phyloP scores from a whole-genome alignment of 1,284 basidiomycete genomes.

The Ceratobasidium sp. region DNA sequence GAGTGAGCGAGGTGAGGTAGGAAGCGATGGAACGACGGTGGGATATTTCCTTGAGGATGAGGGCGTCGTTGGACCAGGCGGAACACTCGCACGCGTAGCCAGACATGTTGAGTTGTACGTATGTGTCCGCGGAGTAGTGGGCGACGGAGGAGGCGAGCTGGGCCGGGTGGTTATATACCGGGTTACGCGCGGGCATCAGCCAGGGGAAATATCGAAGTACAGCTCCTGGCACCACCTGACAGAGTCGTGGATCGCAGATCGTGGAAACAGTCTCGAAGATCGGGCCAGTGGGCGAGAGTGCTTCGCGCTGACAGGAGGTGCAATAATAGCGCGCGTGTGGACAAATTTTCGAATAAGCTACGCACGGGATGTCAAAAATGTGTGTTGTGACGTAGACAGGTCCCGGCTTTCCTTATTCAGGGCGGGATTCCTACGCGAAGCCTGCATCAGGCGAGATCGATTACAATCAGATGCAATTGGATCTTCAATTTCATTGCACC shows the following conservation, averaged over 20 bases:
- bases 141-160: not conserved
- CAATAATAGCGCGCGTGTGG: no score
- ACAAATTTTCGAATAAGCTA: not conserved
- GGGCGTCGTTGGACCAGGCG: slow-evolving; percentile 5
- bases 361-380: not conserved
- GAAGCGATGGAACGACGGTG: slow-evolving; percentile 20
- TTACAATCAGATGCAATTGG: no score
- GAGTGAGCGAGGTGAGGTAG: slow-evolving; percentile 22
- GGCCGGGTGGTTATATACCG: not conserved
- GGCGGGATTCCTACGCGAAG: not conserved
- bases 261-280: not conserved
- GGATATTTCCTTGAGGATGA: slow-evolving; percentile 17
- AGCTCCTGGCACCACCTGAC: no score
- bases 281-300: not conserved
- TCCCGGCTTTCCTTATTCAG: not conserved
- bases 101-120: not conserved
- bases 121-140: not conserved
- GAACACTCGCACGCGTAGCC: not conserved
- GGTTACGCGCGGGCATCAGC: no score
- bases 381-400: no score
- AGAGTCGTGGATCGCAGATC: not conserved
- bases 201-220: no score
- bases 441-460: no score
- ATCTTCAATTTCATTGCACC: no score
- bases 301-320: not conserved